Percentiles rank a stretch among this genome's conserved stretches.
Conservation (phyloP, 495 filamentous ascomycete species). For the Neohortaea acidophila region DNA sequence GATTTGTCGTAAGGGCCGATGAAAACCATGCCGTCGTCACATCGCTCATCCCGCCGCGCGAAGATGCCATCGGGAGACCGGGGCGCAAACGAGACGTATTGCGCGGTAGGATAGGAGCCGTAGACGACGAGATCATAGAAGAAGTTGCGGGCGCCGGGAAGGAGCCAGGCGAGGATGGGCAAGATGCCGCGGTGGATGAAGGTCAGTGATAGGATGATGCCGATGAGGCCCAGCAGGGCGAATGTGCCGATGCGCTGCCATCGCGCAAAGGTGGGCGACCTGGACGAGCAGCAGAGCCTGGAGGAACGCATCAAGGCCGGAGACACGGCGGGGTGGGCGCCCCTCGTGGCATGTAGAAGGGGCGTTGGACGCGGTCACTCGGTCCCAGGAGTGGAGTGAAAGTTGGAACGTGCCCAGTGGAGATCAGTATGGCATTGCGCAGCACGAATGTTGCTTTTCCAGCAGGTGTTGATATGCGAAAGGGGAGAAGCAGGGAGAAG, state of each 20-base stretch:
- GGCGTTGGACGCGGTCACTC: no score
- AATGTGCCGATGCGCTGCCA: background rate
- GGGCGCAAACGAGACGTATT: conserved; percentile 13
- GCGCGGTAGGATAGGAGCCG: conserved; percentile 6
- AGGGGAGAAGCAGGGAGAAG: no score
- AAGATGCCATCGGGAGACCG: conserved; percentile 1
- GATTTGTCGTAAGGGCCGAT: conserved; percentile 8
- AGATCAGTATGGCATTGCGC: no score
- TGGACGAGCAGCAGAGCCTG: no score
- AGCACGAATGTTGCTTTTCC: no score
- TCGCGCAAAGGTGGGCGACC: no score
- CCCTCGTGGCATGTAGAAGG: no score
- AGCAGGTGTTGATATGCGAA: no score
- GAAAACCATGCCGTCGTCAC: conserved; percentile 11
- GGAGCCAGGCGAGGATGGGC: conserved; percentile 8
- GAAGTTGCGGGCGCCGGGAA: conserved; percentile 1
- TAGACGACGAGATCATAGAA: conserved; percentile 14
- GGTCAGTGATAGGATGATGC: background rate
- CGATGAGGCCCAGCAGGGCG: conserved; percentile 5
- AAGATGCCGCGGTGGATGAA: conserved; percentile 6
- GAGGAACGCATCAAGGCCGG: no score
- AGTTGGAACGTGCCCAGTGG: no score
- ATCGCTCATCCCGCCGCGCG: conserved; percentile 8
- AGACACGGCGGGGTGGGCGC: no score
- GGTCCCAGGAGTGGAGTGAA: no score